These are phyloP conservation scores for Blastocystis sp. DNA, from an alignment of 352 stramenopile species.

Conservation along the genomic window DNA sequence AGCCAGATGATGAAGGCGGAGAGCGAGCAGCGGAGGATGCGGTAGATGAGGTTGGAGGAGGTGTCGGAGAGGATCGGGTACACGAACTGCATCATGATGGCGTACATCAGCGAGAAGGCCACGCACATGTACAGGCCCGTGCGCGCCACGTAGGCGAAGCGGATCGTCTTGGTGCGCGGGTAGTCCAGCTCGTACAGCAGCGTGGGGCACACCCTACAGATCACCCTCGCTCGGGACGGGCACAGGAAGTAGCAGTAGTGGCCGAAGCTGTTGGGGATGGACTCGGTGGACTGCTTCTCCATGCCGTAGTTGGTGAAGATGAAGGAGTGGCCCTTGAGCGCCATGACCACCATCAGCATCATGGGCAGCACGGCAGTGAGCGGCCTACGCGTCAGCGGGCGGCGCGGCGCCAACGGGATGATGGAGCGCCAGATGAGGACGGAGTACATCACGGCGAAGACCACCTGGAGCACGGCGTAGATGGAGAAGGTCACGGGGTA, in stretches of 20 bases:
- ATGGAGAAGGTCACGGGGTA: constrained; percentile 19
- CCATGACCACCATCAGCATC: constrained; percentile 51
- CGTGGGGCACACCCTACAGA: constrained; percentile 77
- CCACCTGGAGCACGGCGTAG: constrained; percentile 13
- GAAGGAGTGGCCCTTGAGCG: constrained; percentile 69
- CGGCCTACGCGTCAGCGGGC: background rate
- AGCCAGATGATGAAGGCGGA: constrained; percentile 86
- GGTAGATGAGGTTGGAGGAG: constrained; percentile 70
- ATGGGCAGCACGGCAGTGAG: constrained; percentile 30
- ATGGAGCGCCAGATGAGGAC: constrained; percentile 31
- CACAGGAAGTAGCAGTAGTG: constrained; percentile 78
- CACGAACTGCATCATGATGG: constrained; percentile 82
- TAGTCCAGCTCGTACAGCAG: constrained; percentile 90
- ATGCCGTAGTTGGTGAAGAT: constrained; percentile 70
- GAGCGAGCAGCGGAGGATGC: constrained; percentile 62
- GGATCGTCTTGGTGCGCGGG: constrained; percentile 79
- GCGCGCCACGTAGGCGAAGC: constrained; percentile 80
- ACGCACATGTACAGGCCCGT: constrained; percentile 80
- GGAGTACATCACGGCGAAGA: background rate
- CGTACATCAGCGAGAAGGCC: constrained; percentile 80
- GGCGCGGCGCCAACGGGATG: background rate
- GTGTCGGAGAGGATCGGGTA: constrained; percentile 74
- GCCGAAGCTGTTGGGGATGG: constrained; percentile 69
- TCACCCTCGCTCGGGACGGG: constrained; percentile 13
- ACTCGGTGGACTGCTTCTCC: constrained; percentile 66